These are phyloP conservation scores for Yamadazyma nakazawae DNA, from an alignment of 805 yeast species.

Conservation along the genomic window DNA sequence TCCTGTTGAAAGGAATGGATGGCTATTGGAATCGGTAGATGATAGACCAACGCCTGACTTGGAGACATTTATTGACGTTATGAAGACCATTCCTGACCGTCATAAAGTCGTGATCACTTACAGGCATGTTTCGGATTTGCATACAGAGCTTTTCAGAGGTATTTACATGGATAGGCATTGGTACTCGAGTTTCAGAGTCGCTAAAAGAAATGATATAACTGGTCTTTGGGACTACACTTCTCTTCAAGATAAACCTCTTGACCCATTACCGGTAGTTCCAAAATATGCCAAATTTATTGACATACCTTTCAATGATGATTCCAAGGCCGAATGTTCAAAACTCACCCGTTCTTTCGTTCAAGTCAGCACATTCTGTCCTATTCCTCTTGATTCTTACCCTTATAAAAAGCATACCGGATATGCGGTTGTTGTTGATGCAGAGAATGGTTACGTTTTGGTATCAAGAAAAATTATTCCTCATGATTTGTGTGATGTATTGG, in stretches of 20 bases:
- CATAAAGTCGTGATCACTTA: constrained; percentile 66
- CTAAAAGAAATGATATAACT: constrained; percentile 54
- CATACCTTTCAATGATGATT: constrained; percentile 53
- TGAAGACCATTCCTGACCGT: constrained; percentile 74
- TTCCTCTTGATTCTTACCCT: constrained; percentile 74
- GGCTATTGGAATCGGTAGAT: constrained; percentile 78
- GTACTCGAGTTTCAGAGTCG: constrained; percentile 67
- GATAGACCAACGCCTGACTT: constrained; percentile 71
- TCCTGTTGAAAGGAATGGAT: constrained; percentile 61
- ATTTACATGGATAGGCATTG: constrained; percentile 82
- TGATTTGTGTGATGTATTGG: constrained; percentile 69
- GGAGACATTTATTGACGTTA: constrained; percentile 72
- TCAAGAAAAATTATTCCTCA: constrained; percentile 81
- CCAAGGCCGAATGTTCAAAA: constrained; percentile 45
- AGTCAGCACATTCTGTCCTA: constrained; percentile 61
- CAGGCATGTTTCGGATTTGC: constrained; percentile 78
- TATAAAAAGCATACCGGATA: constrained; percentile 58
- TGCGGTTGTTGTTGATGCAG: constrained; percentile 81
- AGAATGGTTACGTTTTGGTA: constrained; percentile 72
- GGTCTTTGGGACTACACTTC: constrained; percentile 56
- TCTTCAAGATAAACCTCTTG: constrained; percentile 59
- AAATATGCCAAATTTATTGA: constrained; percentile 69
- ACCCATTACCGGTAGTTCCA: constrained; percentile 50
- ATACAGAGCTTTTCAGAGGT: constrained; percentile 64
- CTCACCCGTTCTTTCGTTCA: constrained; percentile 69